Base-by-base conservation (phyloP, 768 basidiomycete genomes). In the Boletus vermiculosoides region DNA sequence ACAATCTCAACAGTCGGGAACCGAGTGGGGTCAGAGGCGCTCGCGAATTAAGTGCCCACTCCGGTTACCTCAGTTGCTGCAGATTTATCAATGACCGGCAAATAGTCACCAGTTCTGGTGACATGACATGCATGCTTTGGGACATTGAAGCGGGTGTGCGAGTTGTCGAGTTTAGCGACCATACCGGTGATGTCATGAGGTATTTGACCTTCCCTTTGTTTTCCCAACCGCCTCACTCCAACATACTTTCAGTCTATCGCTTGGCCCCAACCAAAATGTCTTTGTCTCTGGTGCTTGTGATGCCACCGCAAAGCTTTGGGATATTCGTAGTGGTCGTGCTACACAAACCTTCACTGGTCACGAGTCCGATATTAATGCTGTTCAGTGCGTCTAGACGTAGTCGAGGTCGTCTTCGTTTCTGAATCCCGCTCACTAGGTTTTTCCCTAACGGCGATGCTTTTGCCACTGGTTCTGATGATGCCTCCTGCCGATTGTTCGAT, bases 91-190 rank as follows among this genome's bases (percentile, higher is more conserved):
- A 94, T 67, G 96, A 99, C 76, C 84, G 96, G 51, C 96, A 99
- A 80, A 99, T 99, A 67, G 90, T 99, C 60, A 99, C 96, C 36
- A 88, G 86, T 66, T 98, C 95, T 34, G 96, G 96, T 53, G 96
- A 99, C 72, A 99, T 99, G 96, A 97, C 96, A 33, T 99, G 96
- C 74, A 98, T 99, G 95, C 82, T 98, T 30, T 99, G 97, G 96
- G 96, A 99, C 74, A 93, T 99, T 58, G 96, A 99, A 74, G 93
- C 94, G 25, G 97, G 96, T 62, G 94, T 96, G 2, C 80, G 96
- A 60, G 90, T 95, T n/a, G 90, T 96, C 65, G 97, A 98, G 76
- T 99, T 99, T 74, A 97, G 92, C 69, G 96, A 99, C 74, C 96
- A 99, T 71, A 98, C 97, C 16, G 96, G 97, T 42, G 96, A 99